Evolutionary conservation across 768 basidiomycete species (phyloP).

Genomic region (Hemileccinum impolitum): DNA sequence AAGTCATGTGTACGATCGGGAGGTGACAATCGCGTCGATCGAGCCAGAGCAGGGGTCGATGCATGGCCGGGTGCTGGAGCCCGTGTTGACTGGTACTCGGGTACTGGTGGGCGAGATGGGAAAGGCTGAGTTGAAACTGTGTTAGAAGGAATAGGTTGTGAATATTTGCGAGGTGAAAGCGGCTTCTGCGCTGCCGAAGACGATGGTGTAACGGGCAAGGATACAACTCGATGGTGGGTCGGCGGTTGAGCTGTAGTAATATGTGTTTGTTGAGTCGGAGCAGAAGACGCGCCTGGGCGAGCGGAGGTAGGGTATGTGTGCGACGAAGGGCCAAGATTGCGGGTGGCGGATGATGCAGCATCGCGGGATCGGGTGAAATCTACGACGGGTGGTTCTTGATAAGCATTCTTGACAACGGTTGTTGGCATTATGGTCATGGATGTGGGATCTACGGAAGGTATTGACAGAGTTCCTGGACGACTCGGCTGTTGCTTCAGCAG

Average conservation of each 20-base stretch:
- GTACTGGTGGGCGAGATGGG: constrained; percentile 21
- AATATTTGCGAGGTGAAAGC: constrained; percentile 27
- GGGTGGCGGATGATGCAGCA: constrained; percentile 10
- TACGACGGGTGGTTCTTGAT: constrained; percentile 18
- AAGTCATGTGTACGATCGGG: constrained; percentile 43
- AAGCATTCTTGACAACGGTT: constrained; percentile 13
- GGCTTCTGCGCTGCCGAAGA: constrained; percentile 20
- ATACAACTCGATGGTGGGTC: constrained; percentile 36
- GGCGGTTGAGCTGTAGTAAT: constrained; percentile 20
- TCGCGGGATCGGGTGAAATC: constrained; percentile 27
- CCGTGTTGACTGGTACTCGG: constrained; percentile 22
- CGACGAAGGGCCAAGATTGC: constrained; percentile 18
- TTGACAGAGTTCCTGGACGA: constrained; percentile 14
- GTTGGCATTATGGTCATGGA: constrained; percentile 11
- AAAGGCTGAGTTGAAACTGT: constrained; percentile 29
- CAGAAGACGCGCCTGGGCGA: constrained; percentile 19
- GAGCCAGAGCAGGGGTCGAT: constrained; percentile 30
- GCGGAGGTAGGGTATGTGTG: constrained; percentile 22
- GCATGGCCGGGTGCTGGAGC: constrained; percentile 30
- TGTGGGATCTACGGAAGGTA: constrained; percentile 15
- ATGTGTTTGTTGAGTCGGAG: constrained; percentile 20
- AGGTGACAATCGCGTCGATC: constrained; percentile 20
- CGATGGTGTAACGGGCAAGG: constrained; percentile 29
- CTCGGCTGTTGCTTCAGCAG: constrained; percentile 17
- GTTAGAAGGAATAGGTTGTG: constrained; percentile 26